Evolutionary conservation across 2,329 filamentous ascomycete genomes (phyloP), one percentile per base, ranked within the genome.

Genomic region (Grosmannia huntii): DNA sequence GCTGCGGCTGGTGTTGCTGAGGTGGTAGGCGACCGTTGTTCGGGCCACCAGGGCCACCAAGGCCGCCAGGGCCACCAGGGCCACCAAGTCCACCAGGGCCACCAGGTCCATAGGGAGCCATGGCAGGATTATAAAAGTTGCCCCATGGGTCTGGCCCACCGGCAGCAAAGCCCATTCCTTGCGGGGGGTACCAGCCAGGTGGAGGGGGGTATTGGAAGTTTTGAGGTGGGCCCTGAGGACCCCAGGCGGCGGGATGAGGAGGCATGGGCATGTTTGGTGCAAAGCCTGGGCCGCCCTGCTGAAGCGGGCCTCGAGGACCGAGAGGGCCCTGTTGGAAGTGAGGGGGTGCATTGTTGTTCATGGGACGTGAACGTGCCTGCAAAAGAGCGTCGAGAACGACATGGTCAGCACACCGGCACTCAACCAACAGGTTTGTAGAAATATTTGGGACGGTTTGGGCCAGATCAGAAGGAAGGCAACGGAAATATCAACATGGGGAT

Each of bases 391-490:
- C 36, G n/a, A 53, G 27, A 16, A 14, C 5, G 21, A 14, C 5
- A 33, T 12, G 48, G 57, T 61, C 31, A 59, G 55, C 55, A 57
- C 49, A 27, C 5, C 9, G 41, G 41, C 11, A 28, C 4, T 10
- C 27, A 4, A 51, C 10, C 27, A 14, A 23, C 23, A n/a, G 16
- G 36, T 33, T n/a, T 27, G 27, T 38, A 36, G 33, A 27, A 31
- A 31, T 3, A 46, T 16, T 4, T 27, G 49, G n/a, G 38, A 10
- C 4, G 36, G 44, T 25, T 25, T n/a, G n/a, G 21, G 54, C 60
- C 57, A 51, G 58, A 84, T 96, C 90, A 96, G 90, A 96, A 96
- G 91, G 91, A 96, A 96, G 91, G 90, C 91, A 96, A 96, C 91
- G 90, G 91, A 96, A 86, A 87, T 86, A 83, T 96, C 91, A 85